phyloP scores from a whole-genome alignment of 768 basidiomycete genomes.

The Pulveroboletus sp. region DNA sequence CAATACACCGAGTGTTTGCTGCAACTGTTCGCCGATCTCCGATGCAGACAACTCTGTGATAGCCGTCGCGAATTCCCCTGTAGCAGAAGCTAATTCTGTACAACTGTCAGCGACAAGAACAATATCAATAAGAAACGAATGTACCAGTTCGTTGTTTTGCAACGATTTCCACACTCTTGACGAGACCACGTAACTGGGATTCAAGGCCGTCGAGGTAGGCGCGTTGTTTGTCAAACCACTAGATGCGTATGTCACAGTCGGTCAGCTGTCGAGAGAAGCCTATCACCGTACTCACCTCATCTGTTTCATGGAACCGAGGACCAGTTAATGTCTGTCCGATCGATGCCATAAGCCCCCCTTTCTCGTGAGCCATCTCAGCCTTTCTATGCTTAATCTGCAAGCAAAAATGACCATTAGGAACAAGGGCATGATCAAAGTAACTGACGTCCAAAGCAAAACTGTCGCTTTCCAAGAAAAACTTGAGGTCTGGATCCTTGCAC shows the following conservation, averaged over 20 bases:
- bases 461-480: conserved; percentile 91
- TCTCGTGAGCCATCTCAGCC: conserved; percentile 71
- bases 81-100: conserved; percentile 64
- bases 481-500: conserved; percentile 83
- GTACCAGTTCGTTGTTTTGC: conserved; percentile 76
- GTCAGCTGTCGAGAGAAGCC: not conserved
- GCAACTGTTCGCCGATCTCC: conserved; percentile 73
- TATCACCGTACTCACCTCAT: conserved; percentile 55
- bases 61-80: conserved; percentile 78
- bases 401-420: not conserved
- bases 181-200: conserved; percentile 79
- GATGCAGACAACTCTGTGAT: conserved; percentile 69
- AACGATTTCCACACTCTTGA: conserved; percentile 84
- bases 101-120: not conserved
- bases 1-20: conserved; percentile 64
- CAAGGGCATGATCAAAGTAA: conserved; percentile 6
- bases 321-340: conserved; percentile 79
- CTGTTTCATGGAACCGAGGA: conserved; percentile 82
- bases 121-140: conserved; percentile 8
- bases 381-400: conserved; percentile 84
- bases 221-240: conserved; percentile 94
- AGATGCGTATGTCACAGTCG: not conserved
- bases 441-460: conserved; percentile 86
- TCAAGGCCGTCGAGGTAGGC: conserved; percentile 86
- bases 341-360: conserved; percentile 79